Percentiles rank a stretch among this genome's conserved stretches.
These are phyloP conservation scores for Neobulgaria alba DNA, from an alignment of 2,329 filamentous ascomycete species.

Conservation along the genomic window DNA sequence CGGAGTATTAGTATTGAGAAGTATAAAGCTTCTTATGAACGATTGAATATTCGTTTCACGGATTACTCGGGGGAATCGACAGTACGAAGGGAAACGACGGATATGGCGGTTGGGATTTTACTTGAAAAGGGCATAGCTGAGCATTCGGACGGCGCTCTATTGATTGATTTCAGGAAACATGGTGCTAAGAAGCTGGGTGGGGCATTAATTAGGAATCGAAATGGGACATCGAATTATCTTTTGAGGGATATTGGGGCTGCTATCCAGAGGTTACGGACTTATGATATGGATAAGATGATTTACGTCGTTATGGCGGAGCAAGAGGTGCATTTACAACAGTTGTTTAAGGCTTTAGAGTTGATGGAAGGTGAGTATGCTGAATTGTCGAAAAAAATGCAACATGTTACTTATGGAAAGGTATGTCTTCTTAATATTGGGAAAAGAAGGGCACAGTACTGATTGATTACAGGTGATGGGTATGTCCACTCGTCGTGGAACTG, in stretches of 20 bases:
- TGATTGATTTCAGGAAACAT: slow-evolving; percentile 63
- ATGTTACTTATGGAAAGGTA: slow-evolving; percentile 7
- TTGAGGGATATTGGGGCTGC: slow-evolving; percentile 62
- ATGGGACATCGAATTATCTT: slow-evolving; percentile 60
- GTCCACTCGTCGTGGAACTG: no score
- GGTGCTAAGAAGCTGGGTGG: slow-evolving; percentile 53
- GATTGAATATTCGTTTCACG: slow-evolving; percentile 56
- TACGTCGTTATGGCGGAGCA: slow-evolving; percentile 44
- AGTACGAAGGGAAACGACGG: slow-evolving; percentile 48
- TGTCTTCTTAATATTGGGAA: no score
- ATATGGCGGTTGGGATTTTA: slow-evolving; percentile 48
- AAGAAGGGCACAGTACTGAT: slow-evolving; percentile 2
- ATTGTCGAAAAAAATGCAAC: slow-evolving; percentile 8
- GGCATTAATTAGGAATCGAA: slow-evolving; percentile 57
- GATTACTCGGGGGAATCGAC: slow-evolving; percentile 64
- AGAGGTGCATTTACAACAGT: slow-evolving; percentile 30
- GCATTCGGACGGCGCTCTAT: slow-evolving; percentile 55
- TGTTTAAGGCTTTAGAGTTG: slow-evolving; percentile 32
- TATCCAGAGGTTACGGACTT: slow-evolving; percentile 51
- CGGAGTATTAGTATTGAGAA: slow-evolving; percentile 55
- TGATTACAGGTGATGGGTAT: no score
- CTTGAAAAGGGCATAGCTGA: slow-evolving; percentile 53
- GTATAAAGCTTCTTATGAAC: slow-evolving; percentile 55
- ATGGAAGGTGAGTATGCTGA: slow-evolving; percentile 11
- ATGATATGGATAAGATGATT: slow-evolving; percentile 59